These are phyloP conservation scores for Penicillium sp. DNA, from an alignment of 2,329 filamentous ascomycete species.

Conservation along the genomic window DNA sequence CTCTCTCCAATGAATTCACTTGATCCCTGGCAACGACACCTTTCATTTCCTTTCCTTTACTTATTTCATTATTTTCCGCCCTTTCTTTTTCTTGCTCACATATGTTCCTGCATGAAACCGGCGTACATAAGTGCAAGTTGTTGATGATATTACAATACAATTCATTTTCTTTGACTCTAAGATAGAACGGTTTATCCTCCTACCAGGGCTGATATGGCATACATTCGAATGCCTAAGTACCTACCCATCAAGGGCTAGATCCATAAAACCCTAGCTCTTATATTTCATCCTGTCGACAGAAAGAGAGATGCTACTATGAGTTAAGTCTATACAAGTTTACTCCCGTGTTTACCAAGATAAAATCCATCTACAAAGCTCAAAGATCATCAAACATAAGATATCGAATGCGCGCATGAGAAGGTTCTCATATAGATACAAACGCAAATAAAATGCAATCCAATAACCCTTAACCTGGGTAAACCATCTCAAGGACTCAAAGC, in stretches of 20 bases:
- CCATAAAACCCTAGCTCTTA: too few relatives aligned
- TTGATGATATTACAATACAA: slow-evolving; percentile 22
- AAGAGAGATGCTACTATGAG: neutral
- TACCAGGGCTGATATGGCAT: too few relatives aligned
- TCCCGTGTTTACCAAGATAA: neutral
- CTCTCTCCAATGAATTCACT: slow-evolving; percentile 16
- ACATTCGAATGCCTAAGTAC: too few relatives aligned
- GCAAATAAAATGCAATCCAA: neutral
- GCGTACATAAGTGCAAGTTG: slow-evolving; percentile 31
- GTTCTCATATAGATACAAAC: neutral
- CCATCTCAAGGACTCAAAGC: neutral
- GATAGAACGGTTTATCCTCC: too few relatives aligned
- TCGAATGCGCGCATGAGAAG: neutral
- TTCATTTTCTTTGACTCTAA: too few relatives aligned
- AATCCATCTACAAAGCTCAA: neutral
- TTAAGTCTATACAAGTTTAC: neutral
- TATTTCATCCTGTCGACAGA: neutral
- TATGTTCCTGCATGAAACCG: slow-evolving; percentile 29
- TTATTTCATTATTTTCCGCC: slow-evolving; percentile 15
- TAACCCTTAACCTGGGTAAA: neutral
- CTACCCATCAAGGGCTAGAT: too few relatives aligned
- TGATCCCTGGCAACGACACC: slow-evolving; percentile 21
- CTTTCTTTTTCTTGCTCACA: slow-evolving; percentile 22
- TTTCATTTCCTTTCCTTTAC: neutral
- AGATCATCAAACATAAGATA: neutral